Evolutionary conservation across 2,329 filamentous ascomycete species (phyloP), one percentile per base, ranked within the genome.

Genomic region (Leptographium flavum): DNA sequence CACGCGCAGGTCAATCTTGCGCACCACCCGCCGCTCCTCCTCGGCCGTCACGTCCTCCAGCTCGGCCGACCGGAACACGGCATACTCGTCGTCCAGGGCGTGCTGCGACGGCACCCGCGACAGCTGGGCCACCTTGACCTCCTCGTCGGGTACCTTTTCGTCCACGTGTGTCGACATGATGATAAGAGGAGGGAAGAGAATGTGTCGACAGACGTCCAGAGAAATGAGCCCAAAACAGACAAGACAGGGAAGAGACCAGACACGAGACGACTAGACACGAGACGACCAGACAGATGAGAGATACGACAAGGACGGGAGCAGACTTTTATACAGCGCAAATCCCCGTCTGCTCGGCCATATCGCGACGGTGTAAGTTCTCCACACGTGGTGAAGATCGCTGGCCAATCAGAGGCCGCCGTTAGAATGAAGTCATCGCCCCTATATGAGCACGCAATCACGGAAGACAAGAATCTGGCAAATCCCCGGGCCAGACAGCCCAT

Each of bases 1-100:
- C 11, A 79, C 59, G 15, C 62, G 61, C 50, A 59, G 59, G 54
- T 79, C 76, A 46, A 79, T 76, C 56, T 77, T 77, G 31, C 66
- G 61, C 43, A 78, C 46, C 5, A 76, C 65, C 7, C 55, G 58
- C 54, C 56, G 45, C 42, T 51, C 49, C 47, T 62, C 59, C 11
- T 47, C 49, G 21, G 51, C 49, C 8, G 55, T 37, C 21, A 52
- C 53, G 10, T 49, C 45, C 11, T 50, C 45, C 30, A 19, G 13
- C 13, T 19, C 31, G 6, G 53, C 41, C 10, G 49, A 48, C 44
- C 53, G 55, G 55, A 57, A 62, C 21, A 58, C 51, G 37, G 53
- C 51, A 43, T 60, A 60, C 33, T 53, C 58, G 22, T 62, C 59
- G 42, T 62, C 59, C 33, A 60, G 49, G 27, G 27, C 37, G 5